Conservation (phyloP, 805 yeast species). For the Candida maris region DNA sequence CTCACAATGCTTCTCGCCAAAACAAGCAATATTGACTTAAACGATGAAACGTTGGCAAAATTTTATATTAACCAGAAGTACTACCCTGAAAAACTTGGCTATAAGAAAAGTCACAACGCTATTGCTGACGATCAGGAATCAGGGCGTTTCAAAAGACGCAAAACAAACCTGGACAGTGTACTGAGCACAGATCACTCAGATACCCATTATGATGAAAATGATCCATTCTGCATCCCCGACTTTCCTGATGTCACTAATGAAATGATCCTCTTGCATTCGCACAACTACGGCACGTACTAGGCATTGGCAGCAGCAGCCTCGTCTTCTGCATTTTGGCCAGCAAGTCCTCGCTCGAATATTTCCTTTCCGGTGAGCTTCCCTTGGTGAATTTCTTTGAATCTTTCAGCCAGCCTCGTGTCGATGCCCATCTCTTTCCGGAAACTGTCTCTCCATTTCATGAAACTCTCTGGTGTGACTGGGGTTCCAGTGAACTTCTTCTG, state of each 20-base stretch:
- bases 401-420: slow-evolving; percentile 52
- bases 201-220: slow-evolving; percentile 13
- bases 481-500: slow-evolving; percentile 91
- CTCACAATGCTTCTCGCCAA: slow-evolving; percentile 21
- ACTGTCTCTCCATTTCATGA: slow-evolving; percentile 61
- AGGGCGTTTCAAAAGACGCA: background rate
- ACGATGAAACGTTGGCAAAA: slow-evolving; percentile 13
- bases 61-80: slow-evolving; percentile 14
- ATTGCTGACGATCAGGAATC: background rate
- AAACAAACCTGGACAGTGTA: background rate
- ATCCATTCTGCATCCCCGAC: slow-evolving; percentile 13
- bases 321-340: slow-evolving; percentile 60
- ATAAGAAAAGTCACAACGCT: slow-evolving; percentile 6
- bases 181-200: background rate
- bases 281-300: slow-evolving; percentile 9
- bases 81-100: slow-evolving; percentile 15
- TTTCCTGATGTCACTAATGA: slow-evolving; percentile 22
- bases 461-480: slow-evolving; percentile 78
- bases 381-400: slow-evolving; percentile 56
- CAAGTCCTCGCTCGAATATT: slow-evolving; percentile 87
- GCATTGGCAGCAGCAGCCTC: slow-evolving; percentile 25
- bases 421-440: slow-evolving; percentile 74
- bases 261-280: slow-evolving; percentile 19
- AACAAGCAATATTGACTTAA: slow-evolving; percentile 14
- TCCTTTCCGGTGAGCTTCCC: slow-evolving; percentile 85